Evolutionary conservation across 331 rosid species (phyloP), one percentile per base, ranked within the genome.

Genomic region (Malus hybrid): DNA sequence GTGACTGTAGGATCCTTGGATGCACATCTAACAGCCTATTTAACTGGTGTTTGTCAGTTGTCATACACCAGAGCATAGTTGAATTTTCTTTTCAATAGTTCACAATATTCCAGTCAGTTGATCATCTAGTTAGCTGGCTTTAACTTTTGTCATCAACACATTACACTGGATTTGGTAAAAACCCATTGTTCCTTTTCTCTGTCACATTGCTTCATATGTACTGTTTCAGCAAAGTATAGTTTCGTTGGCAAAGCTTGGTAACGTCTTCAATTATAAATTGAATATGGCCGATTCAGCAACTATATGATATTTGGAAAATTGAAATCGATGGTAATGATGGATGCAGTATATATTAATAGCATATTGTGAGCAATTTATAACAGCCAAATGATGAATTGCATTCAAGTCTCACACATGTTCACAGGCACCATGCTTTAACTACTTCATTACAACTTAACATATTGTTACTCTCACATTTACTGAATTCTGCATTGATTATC

Each of bases 251-350:
- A 39, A 10, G 60, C 60, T 19, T 19, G 22, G 22, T n/a, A 6
- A 22, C 64, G 31, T 67, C 44, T 66, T 55, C 28, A 59, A 76
- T 24, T 33, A 36, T 59, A 34, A 67, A 12, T 76, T 61, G 76
- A 77, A 63, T 46, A 46, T 28, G 70, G 70, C 62, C 80, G 60
- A 56, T 77, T 70, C 65, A 32, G 61, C 55, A 24, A 39, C 75
- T 77, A 64, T 77, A 74, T 48, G 32, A 59, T 48, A 77, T 55
- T 59, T n/a, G 70, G 75, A 33, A 60, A 69, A 69, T 61, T 61
- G 66, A 31, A 27, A 61, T 61, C 69, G 48, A 44, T 32, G 52
- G 63, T 42, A 36, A 77, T 10, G 74, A 76, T 57, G 80, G 74
- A 56, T 71, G 59, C 71, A 76, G 3, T 10, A 39, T 10, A 29